Conservation (phyloP, 2,329 filamentous ascomycete genomes). For the Epichloe festucae region DNA sequence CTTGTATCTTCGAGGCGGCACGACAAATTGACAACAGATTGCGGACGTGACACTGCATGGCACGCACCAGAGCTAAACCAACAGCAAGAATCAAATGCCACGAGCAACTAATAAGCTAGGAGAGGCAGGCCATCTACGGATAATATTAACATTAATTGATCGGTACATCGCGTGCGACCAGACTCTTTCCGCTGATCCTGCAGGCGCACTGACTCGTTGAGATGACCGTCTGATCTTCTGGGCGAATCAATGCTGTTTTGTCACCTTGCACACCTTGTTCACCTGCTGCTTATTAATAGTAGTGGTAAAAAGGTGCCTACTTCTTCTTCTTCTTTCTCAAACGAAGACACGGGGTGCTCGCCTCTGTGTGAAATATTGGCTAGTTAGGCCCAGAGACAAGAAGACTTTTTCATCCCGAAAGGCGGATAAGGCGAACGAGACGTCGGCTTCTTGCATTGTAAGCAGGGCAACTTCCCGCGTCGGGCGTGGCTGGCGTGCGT, state of each 20-base stretch:
- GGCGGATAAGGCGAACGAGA: constrained; percentile 1
- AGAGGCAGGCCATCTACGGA: neutral
- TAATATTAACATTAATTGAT: neutral
- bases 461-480: neutral
- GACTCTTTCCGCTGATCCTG: neutral
- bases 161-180: neutral
- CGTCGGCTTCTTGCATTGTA: constrained; percentile 3
- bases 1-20: too few species aligned
- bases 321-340: too few species aligned
- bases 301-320: too few species aligned
- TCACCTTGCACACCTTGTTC: too few species aligned
- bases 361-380: too few species aligned
- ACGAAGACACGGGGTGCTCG: too few species aligned
- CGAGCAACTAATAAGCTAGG: too few species aligned
- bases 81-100: too few species aligned
- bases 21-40: too few species aligned
- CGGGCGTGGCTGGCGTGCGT: neutral
- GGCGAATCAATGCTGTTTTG: neutral
- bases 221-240: neutral
- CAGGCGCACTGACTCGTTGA: constrained; percentile 1
- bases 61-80: too few species aligned
- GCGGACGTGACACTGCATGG: too few species aligned
- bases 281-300: too few species aligned
- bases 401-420: neutral
- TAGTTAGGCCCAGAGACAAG: neutral